phyloP scores from a whole-genome alignment of 2,329 filamentous ascomycete species.

The Peltaster fructicola region DNA sequence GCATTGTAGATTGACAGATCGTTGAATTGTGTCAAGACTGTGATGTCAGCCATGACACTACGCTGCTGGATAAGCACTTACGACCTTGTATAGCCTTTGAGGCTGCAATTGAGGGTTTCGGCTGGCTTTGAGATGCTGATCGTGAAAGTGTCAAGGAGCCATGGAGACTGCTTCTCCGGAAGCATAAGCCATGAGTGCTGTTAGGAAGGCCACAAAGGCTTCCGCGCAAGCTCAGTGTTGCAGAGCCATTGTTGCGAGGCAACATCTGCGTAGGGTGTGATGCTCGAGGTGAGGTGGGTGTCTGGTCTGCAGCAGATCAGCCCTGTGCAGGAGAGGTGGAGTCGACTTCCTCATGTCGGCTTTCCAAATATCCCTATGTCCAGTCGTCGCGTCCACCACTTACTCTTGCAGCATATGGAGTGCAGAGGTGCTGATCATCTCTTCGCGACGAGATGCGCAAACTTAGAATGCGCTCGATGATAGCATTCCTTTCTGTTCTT shows the following conservation, averaged over 20 bases:
- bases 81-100: slow-evolving; percentile 1
- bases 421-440: slow-evolving; percentile 1
- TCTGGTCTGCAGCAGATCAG: no score
- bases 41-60: no score
- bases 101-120: neutral
- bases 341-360: slow-evolving; percentile 11
- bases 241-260: no score
- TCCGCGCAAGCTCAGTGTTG: no score
- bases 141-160: slow-evolving; percentile 2
- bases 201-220: neutral
- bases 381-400: slow-evolving; percentile 1
- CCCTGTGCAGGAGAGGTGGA: slow-evolving; percentile 6
- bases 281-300: no score
- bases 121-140: no score
- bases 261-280: no score
- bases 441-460: slow-evolving; percentile 10
- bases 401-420: slow-evolving; percentile 1
- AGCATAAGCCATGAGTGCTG: slow-evolving; percentile 1
- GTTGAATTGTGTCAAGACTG: slow-evolving; percentile 41
- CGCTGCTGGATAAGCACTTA: slow-evolving; percentile 1
- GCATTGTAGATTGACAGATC: slow-evolving; percentile 46
- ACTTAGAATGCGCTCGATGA: slow-evolving; percentile 4
- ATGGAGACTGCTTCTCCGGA: slow-evolving; percentile 2
- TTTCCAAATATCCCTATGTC: neutral
- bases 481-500: slow-evolving; percentile 17